Evolutionary conservation across 2,329 filamentous ascomycete species (phyloP).

Genomic region (Bipolaris zeicola): DNA sequence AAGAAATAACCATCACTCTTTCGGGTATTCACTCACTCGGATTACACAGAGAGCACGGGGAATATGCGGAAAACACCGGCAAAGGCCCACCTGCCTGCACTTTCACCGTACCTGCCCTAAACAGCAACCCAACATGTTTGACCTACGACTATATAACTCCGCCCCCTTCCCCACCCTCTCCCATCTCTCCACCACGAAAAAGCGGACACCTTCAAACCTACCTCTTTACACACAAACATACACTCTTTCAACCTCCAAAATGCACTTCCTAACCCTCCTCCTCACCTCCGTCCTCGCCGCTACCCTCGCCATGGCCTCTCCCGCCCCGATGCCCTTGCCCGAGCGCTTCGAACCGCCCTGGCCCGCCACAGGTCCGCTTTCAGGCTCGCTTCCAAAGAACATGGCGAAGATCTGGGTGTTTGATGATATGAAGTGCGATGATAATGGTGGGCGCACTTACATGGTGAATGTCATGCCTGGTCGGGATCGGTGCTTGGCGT

Average conservation of each 20-base stretch:
- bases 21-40: background rate
- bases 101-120: too few species aligned
- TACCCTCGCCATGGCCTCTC: background rate
- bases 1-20: background rate
- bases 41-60: background rate
- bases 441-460: background rate
- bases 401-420: conserved; percentile 8
- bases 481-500: background rate
- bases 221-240: background rate
- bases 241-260: background rate
- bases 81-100: background rate
- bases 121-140: too few species aligned
- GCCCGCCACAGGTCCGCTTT: background rate
- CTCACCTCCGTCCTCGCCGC: background rate
- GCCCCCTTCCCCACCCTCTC: background rate
- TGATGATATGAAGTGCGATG: background rate
- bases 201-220: background rate
- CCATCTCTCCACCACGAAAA: background rate
- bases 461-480: conserved; percentile 1
- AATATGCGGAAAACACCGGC: background rate
- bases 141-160: background rate
- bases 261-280: conserved; percentile 2
- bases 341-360: background rate
- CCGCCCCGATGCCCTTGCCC: background rate
- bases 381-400: conserved; percentile 1